Percentiles rank a stretch among this genome's conserved stretches.
phyloP scores from a whole-genome alignment of 345 rosid species.

The Brassica juncea region DNA sequence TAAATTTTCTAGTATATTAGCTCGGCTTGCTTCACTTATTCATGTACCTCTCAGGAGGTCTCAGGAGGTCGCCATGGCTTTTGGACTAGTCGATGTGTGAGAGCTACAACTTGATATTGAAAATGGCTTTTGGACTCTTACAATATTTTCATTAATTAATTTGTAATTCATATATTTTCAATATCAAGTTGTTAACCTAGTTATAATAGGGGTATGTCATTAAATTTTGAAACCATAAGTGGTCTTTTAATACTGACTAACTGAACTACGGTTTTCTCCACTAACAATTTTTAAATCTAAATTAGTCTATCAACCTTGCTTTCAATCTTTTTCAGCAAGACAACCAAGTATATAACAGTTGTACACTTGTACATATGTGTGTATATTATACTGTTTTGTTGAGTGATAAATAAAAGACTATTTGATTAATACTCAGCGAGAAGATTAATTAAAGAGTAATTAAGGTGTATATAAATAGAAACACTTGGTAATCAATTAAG shows the following conservation, averaged over 20 bases:
- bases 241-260: constrained; percentile 28
- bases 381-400: neutral
- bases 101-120: neutral
- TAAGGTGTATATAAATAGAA: too few species aligned
- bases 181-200: constrained; percentile 10
- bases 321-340: neutral
- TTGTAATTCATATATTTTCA: neutral
- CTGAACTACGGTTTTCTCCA: constrained; percentile 34
- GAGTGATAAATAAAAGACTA: neutral
- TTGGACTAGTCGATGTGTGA: too few species aligned
- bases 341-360: neutral
- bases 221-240: constrained; percentile 23
- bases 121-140: too few species aligned
- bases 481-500: too few species aligned
- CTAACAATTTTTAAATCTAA: constrained; percentile 14
- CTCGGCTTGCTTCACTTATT: too few species aligned
- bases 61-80: too few species aligned
- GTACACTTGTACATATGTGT: neutral
- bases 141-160: too few species aligned
- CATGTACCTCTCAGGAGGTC: too few species aligned
- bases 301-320: neutral
- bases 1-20: too few species aligned
- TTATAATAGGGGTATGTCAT: neutral
- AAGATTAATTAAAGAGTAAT: neutral
- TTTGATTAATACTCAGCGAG: neutral